Conservation (phyloP, 805 yeast species). For the Lipomyces yamanashiensis region DNA sequence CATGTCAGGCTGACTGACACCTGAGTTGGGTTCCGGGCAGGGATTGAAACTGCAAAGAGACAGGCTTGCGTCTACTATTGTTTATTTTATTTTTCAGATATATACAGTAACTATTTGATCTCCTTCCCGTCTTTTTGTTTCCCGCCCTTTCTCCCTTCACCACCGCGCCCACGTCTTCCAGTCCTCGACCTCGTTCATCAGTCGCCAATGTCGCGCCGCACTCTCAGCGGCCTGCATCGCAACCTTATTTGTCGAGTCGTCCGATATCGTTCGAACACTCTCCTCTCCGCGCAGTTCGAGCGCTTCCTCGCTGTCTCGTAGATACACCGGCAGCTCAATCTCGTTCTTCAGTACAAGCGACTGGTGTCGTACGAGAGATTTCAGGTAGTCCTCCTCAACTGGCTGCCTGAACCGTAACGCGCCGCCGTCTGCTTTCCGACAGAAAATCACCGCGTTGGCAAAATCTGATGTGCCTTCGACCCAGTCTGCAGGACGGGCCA, state of each 20-base stretch:
- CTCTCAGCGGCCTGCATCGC: slow-evolving; percentile 13
- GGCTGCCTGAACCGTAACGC: slow-evolving; percentile 24
- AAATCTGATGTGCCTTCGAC: slow-evolving; percentile 3
- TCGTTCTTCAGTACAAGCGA: slow-evolving; percentile 16
- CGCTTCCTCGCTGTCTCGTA: slow-evolving; percentile 16
- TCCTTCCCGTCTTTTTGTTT: too few species aligned
- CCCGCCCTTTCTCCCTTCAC: slow-evolving; percentile 3
- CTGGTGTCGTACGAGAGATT: slow-evolving; percentile 22
- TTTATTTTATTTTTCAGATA: too few species aligned
- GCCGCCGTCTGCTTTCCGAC: slow-evolving; percentile 19
- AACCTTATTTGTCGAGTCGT: slow-evolving; percentile 12
- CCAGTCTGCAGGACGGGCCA: not conserved
- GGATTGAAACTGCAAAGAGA: not conserved
- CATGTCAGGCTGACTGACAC: slow-evolving; percentile 6
- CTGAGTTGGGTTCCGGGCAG: not conserved
- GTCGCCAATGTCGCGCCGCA: slow-evolving; percentile 28
- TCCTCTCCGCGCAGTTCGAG: slow-evolving; percentile 11
- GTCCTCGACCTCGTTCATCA: slow-evolving; percentile 19
- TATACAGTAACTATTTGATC: not conserved
- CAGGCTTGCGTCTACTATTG: not conserved
- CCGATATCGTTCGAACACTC: slow-evolving; percentile 4
- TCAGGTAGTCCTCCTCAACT: slow-evolving; percentile 23
- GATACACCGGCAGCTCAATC: slow-evolving; percentile 20
- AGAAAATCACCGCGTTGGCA: slow-evolving; percentile 30
- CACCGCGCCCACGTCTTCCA: slow-evolving; percentile 29